These are phyloP conservation scores for Populus nigra DNA, from an alignment of 345 rosid genomes.

Conservation along the genomic window DNA sequence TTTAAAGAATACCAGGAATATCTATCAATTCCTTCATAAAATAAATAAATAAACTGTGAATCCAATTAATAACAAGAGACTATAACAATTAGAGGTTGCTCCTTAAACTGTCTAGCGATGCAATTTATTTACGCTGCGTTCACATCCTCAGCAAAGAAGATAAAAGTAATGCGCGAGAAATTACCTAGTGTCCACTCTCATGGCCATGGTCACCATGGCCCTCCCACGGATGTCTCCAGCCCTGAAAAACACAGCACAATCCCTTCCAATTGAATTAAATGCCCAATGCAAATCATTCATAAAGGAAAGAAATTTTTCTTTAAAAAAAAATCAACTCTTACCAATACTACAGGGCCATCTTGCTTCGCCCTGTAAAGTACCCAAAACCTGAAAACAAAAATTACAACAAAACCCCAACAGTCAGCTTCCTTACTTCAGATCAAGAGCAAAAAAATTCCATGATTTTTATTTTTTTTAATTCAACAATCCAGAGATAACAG, in stretches of 20 bases:
- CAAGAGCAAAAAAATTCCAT: not conserved
- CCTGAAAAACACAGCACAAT: slow-evolving; percentile 39
- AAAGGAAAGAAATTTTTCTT: not conserved
- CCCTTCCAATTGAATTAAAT: not conserved
- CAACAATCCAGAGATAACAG: not conserved
- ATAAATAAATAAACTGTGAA: not conserved
- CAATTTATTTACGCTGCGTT: not conserved
- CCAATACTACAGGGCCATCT: slow-evolving; percentile 95
- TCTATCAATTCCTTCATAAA: not conserved
- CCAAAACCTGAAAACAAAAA: slow-evolving; percentile 77
- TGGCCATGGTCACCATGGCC: slow-evolving; percentile 58
- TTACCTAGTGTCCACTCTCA: slow-evolving; percentile 58
- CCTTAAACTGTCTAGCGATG: not conserved
- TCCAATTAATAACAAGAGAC: not conserved
- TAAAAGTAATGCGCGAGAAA: not conserved
- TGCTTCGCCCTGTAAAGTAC: slow-evolving; percentile 88
- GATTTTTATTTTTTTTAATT: not conserved
- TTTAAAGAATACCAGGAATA: not conserved
- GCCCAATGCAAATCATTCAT: not conserved
- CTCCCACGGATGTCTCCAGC: slow-evolving; percentile 99
- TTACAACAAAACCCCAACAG: not conserved
- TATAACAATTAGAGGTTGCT: not conserved
- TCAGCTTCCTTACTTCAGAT: not conserved
- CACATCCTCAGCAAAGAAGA: not conserved
- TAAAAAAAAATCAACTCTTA: slow-evolving; percentile 20